Evolutionary conservation across 169 alveolate genomes (phyloP).

Genomic region (Plasmodium berghei): DNA sequence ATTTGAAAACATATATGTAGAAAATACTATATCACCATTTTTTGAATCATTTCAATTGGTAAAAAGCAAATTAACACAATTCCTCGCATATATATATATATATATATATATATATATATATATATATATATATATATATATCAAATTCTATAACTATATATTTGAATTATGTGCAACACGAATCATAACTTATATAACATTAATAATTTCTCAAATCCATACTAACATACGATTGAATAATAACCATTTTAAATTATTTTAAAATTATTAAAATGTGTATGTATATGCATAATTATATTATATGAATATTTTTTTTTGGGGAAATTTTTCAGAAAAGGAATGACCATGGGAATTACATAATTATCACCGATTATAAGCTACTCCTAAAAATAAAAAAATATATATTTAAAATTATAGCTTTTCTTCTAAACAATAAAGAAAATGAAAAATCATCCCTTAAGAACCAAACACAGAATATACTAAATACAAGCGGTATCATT

Average conservation of each 20-base stretch:
- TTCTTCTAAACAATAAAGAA: neutral
- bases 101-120: too few species aligned
- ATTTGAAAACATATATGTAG: too few species aligned
- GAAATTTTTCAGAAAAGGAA: neutral
- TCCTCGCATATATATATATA: neutral
- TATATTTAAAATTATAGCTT: neutral
- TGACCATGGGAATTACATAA: neutral
- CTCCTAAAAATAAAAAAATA: neutral
- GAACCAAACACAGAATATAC: too few species aligned
- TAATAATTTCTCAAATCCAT: too few species aligned
- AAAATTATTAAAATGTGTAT: neutral
- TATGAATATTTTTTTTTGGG: neutral
- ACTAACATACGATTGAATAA: too few species aligned
- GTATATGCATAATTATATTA: neutral
- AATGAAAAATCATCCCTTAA: neutral
- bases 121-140: too few species aligned
- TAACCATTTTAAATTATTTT: too few species aligned
- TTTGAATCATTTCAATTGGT: too few species aligned
- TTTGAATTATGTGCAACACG: too few species aligned
- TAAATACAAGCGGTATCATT: neutral
- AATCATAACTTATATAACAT: too few species aligned
- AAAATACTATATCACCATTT: too few species aligned
- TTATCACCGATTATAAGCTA: constrained; percentile 4
- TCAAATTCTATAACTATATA: too few species aligned
- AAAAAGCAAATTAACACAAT: neutral